phyloP scores from a whole-genome alignment of 352 stramenopile genomes.

The Thalassiosira allenii region DNA sequence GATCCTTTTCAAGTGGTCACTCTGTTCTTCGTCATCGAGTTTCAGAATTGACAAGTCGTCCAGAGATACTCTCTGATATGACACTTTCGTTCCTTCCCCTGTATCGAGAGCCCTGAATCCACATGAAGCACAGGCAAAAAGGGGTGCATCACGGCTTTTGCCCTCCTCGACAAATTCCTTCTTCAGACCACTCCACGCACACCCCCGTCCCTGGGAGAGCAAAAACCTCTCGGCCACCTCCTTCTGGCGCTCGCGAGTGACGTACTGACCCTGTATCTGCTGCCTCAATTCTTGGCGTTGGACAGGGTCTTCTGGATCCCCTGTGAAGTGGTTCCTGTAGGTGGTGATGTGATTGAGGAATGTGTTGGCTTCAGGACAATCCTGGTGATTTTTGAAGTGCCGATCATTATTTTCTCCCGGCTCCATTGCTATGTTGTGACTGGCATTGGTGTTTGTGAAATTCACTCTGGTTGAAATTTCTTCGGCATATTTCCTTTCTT shows the following conservation, averaged over 20 bases:
- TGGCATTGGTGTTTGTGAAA: background rate
- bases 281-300: background rate
- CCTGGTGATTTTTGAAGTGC: conserved; percentile 14
- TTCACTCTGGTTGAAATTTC: background rate
- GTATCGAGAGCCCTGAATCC: background rate
- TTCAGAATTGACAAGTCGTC: background rate
- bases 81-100: background rate
- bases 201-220: background rate
- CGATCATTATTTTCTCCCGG: conserved; percentile 2
- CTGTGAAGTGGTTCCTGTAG: conserved; percentile 17
- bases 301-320: conserved; percentile 1
- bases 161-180: background rate
- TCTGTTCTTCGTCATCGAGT: conserved; percentile 4
- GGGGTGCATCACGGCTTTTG: conserved; percentile 6
- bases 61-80: background rate
- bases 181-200: background rate
- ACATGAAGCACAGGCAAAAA: conserved; percentile 8
- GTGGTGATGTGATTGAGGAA: conserved; percentile 23
- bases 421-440: conserved; percentile 12
- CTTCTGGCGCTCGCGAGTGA: conserved; percentile 15
- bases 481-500: too few species aligned
- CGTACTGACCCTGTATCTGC: conserved; percentile 14
- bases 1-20: background rate
- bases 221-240: conserved; percentile 23
- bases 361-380: conserved; percentile 26